phyloP scores from a whole-genome alignment of 1,139 yeast species.

The Kluyveromyces marxianus region DNA sequence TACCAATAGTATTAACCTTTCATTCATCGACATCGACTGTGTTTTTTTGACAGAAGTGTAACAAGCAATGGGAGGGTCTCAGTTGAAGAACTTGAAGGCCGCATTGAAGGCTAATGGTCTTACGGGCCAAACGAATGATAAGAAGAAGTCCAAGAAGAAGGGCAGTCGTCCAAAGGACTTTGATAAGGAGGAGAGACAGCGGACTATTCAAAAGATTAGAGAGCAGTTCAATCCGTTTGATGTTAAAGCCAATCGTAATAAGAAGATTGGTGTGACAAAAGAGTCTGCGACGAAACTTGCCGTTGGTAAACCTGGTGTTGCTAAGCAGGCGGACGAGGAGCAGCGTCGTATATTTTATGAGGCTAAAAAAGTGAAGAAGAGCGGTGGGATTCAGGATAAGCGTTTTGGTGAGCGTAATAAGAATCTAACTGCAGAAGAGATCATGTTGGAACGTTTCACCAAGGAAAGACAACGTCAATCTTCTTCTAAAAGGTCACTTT shows the following conservation, averaged over 20 bases:
- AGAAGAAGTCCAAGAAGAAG: constrained; percentile 40
- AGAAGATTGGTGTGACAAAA: constrained; percentile 33
- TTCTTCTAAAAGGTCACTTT: constrained; percentile 44
- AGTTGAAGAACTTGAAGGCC: constrained; percentile 72
- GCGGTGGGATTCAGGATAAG: constrained; percentile 75
- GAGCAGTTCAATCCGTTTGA: constrained; percentile 88
- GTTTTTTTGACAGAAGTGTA: neutral
- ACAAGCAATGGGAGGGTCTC: constrained; percentile 74
- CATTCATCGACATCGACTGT: neutral
- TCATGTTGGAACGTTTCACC: constrained; percentile 91
- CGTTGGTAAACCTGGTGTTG: constrained; percentile 63
- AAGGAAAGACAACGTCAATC: constrained; percentile 66
- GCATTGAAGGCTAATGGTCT: constrained; percentile 71
- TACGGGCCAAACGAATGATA: constrained; percentile 70
- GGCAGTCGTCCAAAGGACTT: constrained; percentile 55
- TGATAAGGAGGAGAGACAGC: constrained; percentile 57
- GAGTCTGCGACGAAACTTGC: constrained; percentile 42
- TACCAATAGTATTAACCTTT: neutral
- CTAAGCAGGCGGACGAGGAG: constrained; percentile 73
- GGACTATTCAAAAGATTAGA: constrained; percentile 55
- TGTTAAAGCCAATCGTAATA: constrained; percentile 59
- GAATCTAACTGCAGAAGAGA: constrained; percentile 72
- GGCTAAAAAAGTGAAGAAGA: constrained; percentile 58
- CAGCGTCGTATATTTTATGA: constrained; percentile 64
- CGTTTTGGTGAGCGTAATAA: constrained; percentile 87